Percentiles rank a stretch among this genome's conserved stretches.
These are phyloP conservation scores for Rhynchosporium graminicola DNA, from an alignment of 2,329 filamentous ascomycete species.

Conservation along the genomic window DNA sequence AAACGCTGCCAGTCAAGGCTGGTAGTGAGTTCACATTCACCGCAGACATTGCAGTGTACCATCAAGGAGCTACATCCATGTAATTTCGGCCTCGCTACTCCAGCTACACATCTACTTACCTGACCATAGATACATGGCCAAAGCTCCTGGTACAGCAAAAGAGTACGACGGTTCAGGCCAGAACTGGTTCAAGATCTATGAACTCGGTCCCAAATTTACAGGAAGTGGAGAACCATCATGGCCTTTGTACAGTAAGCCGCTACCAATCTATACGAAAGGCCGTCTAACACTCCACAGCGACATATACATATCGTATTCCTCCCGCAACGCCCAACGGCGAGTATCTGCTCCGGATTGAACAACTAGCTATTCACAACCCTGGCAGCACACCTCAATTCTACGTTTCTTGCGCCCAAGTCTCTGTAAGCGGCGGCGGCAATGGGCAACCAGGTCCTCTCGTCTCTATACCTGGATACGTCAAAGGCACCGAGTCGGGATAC, in stretches of 20 bases:
- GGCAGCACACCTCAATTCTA: conserved; percentile 38
- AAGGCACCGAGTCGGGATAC: conserved; percentile 25
- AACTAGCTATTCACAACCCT: conserved; percentile 37
- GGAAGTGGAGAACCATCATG: conserved; percentile 30
- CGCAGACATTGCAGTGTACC: conserved; percentile 44
- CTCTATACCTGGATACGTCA: conserved; percentile 33
- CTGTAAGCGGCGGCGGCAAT: conserved; percentile 32
- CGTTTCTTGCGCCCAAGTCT: conserved; percentile 36
- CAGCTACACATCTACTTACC: conserved; percentile 8
- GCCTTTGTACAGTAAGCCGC: conserved; percentile 28
- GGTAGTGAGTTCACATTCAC: conserved; percentile 49
- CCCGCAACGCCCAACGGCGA: conserved; percentile 30
- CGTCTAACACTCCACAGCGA: conserved; percentile 23
- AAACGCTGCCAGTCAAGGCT: conserved; percentile 39
- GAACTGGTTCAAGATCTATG: conserved; percentile 44
- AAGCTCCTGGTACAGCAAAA: conserved; percentile 40
- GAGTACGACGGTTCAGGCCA: conserved; percentile 41
- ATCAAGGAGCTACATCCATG: conserved; percentile 41
- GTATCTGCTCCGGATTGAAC: conserved; percentile 36
- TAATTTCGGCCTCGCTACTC: neutral
- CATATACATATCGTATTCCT: conserved; percentile 36
- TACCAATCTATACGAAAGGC: neutral
- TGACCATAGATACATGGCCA: conserved; percentile 39
- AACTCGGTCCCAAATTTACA: conserved; percentile 39
- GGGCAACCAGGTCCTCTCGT: conserved; percentile 34